A percentile compares a stretch with the other conserved stretches of the same genome.
These are phyloP conservation scores for Plectosphaerella sp. DNA, from an alignment of 2,329 filamentous ascomycete genomes.

Conservation along the genomic window DNA sequence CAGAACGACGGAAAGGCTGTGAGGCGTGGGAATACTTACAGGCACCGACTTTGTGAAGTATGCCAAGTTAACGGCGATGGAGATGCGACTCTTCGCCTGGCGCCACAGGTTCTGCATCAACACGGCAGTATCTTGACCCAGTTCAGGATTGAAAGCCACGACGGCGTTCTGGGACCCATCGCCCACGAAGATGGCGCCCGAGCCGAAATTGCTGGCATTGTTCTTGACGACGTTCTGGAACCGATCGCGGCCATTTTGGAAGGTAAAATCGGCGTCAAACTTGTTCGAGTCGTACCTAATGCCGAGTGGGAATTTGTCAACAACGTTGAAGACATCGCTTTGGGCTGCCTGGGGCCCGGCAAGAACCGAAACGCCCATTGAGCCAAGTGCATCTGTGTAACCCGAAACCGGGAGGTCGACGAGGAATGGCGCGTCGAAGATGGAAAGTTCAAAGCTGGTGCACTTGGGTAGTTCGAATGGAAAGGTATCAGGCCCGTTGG, in stretches of 20 bases:
- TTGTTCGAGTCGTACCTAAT: conserved; percentile 3
- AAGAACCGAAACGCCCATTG: neutral
- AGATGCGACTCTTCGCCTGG: conserved; percentile 5
- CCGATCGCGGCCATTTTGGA: conserved; percentile 42
- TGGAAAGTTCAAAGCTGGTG: neutral
- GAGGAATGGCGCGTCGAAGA: neutral
- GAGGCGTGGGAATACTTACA: neutral
- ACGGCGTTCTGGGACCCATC: conserved; percentile 5
- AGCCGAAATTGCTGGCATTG: conserved; percentile 14
- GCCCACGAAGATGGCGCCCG: conserved; percentile 10
- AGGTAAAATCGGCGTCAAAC: conserved; percentile 21
- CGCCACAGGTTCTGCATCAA: conserved; percentile 9
- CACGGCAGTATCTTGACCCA: neutral
- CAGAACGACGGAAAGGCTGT: too few relatives aligned
- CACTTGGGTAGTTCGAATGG: neutral
- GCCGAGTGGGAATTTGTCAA: conserved; percentile 8
- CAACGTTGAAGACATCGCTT: neutral
- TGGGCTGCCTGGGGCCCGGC: neutral
- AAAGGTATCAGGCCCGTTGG: neutral
- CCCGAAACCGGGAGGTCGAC: neutral
- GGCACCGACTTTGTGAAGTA: neutral
- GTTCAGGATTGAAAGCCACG: conserved; percentile 4
- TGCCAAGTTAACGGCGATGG: conserved; percentile 10
- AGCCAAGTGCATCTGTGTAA: neutral
- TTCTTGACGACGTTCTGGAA: conserved; percentile 47